Conservation (phyloP, 2,329 filamentous ascomycete genomes). For the Diaporthe eres region DNA sequence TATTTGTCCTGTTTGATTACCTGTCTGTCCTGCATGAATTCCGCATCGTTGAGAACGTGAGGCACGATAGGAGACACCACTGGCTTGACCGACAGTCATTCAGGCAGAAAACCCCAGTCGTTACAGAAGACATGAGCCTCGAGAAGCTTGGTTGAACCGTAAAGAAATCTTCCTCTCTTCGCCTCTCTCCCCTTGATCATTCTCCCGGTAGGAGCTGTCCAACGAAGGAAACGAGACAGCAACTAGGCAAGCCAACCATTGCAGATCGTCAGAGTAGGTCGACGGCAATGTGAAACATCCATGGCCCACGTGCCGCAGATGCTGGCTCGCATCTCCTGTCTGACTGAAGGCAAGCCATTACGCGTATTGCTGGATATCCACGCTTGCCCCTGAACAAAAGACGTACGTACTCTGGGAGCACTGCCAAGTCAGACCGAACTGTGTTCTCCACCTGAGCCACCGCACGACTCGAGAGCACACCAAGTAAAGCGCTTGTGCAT, state of each 20-base stretch:
- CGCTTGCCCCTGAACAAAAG: conserved; percentile 2
- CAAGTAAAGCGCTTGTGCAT: not conserved
- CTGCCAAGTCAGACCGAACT: conserved; percentile 11
- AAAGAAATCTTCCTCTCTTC: not conserved
- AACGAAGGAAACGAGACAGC: not conserved
- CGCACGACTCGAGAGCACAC: conserved; percentile 6
- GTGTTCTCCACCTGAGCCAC: conserved; percentile 10
- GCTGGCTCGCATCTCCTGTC: not conserved
- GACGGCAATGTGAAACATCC: not conserved
- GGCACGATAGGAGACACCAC: not conserved
- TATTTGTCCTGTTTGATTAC: not conserved
- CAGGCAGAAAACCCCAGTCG: not conserved
- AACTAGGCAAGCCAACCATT: not conserved
- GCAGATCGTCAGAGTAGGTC: not conserved
- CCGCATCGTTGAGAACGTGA: not conserved
- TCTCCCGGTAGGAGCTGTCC: not conserved
- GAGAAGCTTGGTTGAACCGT: not conserved
- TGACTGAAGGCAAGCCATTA: not conserved
- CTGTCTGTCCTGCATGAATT: not conserved
- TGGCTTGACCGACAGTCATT: not conserved
- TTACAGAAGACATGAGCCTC: not conserved
- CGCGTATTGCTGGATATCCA: conserved; percentile 1
- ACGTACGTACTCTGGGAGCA: conserved; percentile 9
- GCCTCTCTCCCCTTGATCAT: not conserved
- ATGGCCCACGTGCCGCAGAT: not conserved